Conservation (phyloP, 768 basidiomycete genomes). For the Gloeostereum incarnatum region DNA sequence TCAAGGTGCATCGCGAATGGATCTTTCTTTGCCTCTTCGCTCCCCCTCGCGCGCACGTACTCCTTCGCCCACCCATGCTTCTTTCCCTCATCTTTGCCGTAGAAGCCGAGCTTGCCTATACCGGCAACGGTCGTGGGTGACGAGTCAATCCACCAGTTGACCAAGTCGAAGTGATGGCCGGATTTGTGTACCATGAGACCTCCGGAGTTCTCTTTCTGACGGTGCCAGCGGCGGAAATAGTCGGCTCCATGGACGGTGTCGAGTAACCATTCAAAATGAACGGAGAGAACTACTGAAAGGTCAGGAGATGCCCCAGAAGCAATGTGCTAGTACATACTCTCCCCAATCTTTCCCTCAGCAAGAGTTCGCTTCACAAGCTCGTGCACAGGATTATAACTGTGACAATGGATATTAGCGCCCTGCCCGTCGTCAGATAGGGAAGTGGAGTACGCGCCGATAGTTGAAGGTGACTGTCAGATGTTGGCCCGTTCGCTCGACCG, state of each 20-base stretch:
- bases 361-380: constrained; percentile 38
- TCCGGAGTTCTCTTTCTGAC: constrained; percentile 31
- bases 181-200: constrained; percentile 37
- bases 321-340: constrained; percentile 13
- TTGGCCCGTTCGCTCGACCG: constrained; percentile 30
- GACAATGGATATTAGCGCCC: constrained; percentile 1
- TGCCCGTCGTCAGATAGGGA: neutral
- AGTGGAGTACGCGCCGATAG: constrained; percentile 19
- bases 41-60: constrained; percentile 33
- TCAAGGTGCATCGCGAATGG: constrained; percentile 42
- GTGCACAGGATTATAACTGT: constrained; percentile 37
- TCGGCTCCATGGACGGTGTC: constrained; percentile 45
- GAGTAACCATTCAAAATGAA: constrained; percentile 45
- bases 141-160: constrained; percentile 46
- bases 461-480: constrained; percentile 34
- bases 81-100: constrained; percentile 34
- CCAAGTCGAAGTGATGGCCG: constrained; percentile 40
- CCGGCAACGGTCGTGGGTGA: constrained; percentile 35
- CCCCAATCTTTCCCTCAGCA: constrained; percentile 35
- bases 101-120: constrained; percentile 37
- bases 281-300: constrained; percentile 29
- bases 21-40: constrained; percentile 30
- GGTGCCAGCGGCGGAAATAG: constrained; percentile 43
- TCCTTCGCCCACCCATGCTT: constrained; percentile 36
- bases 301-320: neutral